A percentile compares a stretch with the other conserved stretches of the same genome.
Evolutionary conservation across 345 rosid genomes (phyloP).

Genomic region (Ricinus communis): DNA sequence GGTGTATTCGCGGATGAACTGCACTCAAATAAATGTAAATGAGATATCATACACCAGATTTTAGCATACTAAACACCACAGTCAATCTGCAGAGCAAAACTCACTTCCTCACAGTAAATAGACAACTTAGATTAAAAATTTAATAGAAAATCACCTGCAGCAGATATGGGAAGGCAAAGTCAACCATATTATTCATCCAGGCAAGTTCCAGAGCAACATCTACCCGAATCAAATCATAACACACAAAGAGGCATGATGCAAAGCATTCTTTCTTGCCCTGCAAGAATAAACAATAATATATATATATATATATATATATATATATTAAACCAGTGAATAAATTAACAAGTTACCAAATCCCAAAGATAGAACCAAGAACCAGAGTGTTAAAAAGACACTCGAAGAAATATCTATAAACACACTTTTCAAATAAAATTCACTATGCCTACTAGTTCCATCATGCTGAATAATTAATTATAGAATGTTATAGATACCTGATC

Average conservation of each 20-base stretch:
- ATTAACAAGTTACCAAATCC: background rate
- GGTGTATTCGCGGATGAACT: constrained; percentile 79
- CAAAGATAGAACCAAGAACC: background rate
- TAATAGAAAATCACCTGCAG: constrained; percentile 19
- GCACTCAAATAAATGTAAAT: constrained; percentile 8
- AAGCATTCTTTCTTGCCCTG: constrained; percentile 91
- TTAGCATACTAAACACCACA: background rate
- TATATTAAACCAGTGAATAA: background rate
- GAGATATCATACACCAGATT: background rate
- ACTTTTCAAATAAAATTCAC: too few species aligned
- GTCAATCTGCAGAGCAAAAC: background rate
- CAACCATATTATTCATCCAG: constrained; percentile 86
- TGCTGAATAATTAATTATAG: too few species aligned
- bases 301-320: background rate
- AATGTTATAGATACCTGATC: constrained; percentile 54
- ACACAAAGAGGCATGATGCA: constrained; percentile 90
- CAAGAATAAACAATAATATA: constrained; percentile 9
- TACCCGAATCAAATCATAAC: constrained; percentile 78
- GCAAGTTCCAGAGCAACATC: constrained; percentile 88
- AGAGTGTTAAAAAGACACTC: background rate
- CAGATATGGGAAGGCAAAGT: constrained; percentile 78
- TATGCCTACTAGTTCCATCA: background rate
- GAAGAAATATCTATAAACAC: background rate
- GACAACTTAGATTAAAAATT: background rate
- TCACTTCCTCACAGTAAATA: background rate